Base-by-base conservation (phyloP, 345 rosid species). In the Rhodamnia rubescens region DNA sequence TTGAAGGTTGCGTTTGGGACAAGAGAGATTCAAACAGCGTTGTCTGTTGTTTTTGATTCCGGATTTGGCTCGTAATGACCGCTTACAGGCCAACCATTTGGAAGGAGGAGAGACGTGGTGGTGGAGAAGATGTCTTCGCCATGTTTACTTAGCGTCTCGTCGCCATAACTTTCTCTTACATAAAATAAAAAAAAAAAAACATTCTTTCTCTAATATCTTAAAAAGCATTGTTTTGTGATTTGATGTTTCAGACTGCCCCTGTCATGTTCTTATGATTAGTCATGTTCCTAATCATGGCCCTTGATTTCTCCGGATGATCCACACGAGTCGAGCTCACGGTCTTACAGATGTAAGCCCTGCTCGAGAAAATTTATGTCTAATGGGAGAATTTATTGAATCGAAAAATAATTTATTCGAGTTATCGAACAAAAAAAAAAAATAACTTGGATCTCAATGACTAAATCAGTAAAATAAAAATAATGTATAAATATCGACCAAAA, bases 21-120 rank as follows among this genome's bases (percentile, higher is more conserved):
- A 69, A 69, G 78, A 36, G 78, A 18, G 47, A 69, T 69, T 69
- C 78, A 69, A 69, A 69, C 47, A 40, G 84, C 42, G 83, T 14
- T 32, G 85, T 86, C 85, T 89, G 21, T 26, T 32, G 84, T 86
- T 87, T 87, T 85, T 88, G 90, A 84, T 88, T 88, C 95, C 98
- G 90, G 86, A 84, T 89, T 90, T 88, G 88, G 86, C 91, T 93
- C 94, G 78, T 95, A 92, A 87, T 86, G 92, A 92, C 89, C 85
- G 59, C 92, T 93, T 91, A 85, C 88, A 85, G 85, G 88, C 95
- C 98, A 88, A 90, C 93, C 96, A 94, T 83, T 90, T 93, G 95
- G 95, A 90, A 89, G 93, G 89, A 86, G 85, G 86, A 56, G 69
- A 88, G 86, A 81, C 83, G 53, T 85, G 80, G 82, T 81, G 57